Base-by-base conservation (phyloP, 805 yeast genomes). In the Wickerhamomyces sydowiorum region DNA sequence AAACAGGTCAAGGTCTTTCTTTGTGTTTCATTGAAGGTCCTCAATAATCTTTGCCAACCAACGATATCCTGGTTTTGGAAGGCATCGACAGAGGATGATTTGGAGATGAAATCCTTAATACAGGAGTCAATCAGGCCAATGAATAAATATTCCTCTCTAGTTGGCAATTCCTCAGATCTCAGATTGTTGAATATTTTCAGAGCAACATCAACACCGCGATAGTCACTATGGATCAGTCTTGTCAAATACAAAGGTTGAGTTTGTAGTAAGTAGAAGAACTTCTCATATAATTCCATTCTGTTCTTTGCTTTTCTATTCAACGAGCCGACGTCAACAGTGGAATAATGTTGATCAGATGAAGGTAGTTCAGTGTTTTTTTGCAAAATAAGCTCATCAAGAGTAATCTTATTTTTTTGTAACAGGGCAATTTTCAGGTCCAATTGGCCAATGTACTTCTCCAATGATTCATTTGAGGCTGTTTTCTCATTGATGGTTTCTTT, bases 261-360 rank as follows among this genome's bases (percentile, higher is more conserved):
- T 59, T 93, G 98, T 35, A 93, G 61, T 21, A 91, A 64, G 55
- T 83, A 93, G 51, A 93, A 81, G 39, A 91, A 56, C 19, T 86
- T 83, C 52, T 83, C 96, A 60, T 84, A 86, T 1, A 78, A 61
- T 46, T 82, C 89, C 39, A 80, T 67, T 45, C 86, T 69, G 20
- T 69, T 70, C 44, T 72, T 66, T 10, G 75, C 56, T 6, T 54
- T 50, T 30, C 57, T 56, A 40, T 59, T 54, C 41, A 59, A 45
- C 2, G 64, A 56, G 10, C 51, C 43, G 14, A 58, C 53, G 35
- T 57, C 61, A 39, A 55, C 47, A 2, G 54, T 42, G 4, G 49
- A 35, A 6, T 9, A n/a, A 30, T 30, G 21, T 8, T 30, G 21
- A 14, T 17, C 17, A 5, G 38, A 25, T 24, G 30, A n/a, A 21